Evolutionary conservation across 2,329 filamentous ascomycete species (phyloP).

Genomic region (Raffaelea deltoideospora): DNA sequence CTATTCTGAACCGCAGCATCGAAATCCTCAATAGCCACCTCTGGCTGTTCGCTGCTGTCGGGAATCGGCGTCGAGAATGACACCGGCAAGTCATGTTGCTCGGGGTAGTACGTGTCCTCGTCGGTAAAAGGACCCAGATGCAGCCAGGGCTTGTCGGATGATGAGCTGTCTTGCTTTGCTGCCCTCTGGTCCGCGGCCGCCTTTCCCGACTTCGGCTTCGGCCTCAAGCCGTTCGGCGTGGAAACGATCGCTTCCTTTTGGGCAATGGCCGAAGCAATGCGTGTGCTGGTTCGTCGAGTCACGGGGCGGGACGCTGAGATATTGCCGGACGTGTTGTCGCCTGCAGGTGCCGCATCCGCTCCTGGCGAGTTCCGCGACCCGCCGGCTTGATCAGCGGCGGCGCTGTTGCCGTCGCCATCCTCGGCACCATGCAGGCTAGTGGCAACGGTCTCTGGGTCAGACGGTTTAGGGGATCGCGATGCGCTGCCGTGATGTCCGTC

Average conservation of each 20-base stretch:
- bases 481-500: no score
- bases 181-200: no score
- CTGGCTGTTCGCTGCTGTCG: background rate
- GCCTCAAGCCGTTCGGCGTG: constrained; percentile 1
- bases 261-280: constrained; percentile 6
- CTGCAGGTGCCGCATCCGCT: no score
- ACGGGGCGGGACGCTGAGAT: constrained; percentile 1
- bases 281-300: constrained; percentile 8
- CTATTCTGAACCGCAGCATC: background rate
- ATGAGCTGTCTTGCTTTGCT: background rate
- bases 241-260: constrained; percentile 5
- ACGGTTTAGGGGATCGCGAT: no score
- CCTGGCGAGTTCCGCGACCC: no score
- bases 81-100: constrained; percentile 7
- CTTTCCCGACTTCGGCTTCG: background rate
- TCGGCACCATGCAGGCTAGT: no score
- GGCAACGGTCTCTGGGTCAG: no score
- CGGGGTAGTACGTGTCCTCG: constrained; percentile 7
- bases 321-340: no score
- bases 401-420: no score
- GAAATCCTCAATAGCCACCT: background rate
- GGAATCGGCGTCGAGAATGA: background rate
- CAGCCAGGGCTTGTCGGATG: constrained; percentile 6
- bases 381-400: no score
- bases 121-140: constrained; percentile 8